phyloP scores from a whole-genome alignment of 2,329 filamentous ascomycete genomes.

The Fusarium keratoplasticum region DNA sequence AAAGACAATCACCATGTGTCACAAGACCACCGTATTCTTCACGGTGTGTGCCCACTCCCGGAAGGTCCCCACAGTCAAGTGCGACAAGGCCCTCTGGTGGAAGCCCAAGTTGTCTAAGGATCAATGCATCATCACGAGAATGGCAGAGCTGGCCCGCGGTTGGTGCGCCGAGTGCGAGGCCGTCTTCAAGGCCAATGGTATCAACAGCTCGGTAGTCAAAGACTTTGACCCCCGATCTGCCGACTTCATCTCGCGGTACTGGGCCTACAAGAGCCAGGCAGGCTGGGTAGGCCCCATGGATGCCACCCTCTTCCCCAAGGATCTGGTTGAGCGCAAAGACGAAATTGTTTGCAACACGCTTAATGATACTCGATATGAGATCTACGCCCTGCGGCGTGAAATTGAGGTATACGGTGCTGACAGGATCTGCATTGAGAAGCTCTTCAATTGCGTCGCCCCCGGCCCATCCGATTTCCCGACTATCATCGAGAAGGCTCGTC shows the following conservation, averaged over 20 bases:
- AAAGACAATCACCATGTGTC: background rate
- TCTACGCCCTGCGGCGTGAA: background rate
- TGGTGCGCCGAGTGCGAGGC: background rate
- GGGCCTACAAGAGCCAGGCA: background rate
- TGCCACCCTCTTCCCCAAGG: background rate
- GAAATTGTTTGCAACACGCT: background rate
- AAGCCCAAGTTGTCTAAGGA: background rate
- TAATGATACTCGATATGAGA: background rate
- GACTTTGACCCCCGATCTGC: background rate
- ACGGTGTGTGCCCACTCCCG: background rate
- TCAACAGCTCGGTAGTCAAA: background rate
- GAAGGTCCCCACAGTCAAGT: background rate
- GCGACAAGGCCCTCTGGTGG: background rate
- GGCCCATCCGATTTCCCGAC: background rate
- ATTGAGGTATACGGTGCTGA: background rate
- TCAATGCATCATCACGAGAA: background rate
- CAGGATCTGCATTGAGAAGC: background rate
- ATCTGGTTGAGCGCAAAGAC: background rate
- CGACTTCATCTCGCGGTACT: background rate
- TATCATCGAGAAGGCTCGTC: background rate
- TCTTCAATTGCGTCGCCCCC: background rate
- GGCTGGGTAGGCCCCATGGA: background rate
- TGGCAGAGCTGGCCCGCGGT: background rate
- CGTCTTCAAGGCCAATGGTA: background rate
- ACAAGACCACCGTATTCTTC: background rate